phyloP scores from a whole-genome alignment of 208 protist species.

The Crithidia acanthocephali region DNA sequence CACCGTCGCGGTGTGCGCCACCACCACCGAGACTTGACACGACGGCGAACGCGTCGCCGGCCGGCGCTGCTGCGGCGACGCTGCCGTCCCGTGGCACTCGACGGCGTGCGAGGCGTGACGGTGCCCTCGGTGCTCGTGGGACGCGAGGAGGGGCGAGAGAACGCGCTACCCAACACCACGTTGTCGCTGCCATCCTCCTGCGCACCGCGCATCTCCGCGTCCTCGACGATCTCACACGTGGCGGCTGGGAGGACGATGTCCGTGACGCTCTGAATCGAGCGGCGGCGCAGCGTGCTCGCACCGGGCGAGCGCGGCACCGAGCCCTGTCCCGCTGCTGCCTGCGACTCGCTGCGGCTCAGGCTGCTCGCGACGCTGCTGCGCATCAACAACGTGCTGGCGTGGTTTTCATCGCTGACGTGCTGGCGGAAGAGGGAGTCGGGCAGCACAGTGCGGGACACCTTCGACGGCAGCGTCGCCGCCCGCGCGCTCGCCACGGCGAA shows the following conservation, averaged over 20 bases:
- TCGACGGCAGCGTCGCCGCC: slow-evolving; percentile 47
- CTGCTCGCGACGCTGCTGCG: slow-evolving; percentile 8
- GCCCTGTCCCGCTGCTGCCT: neutral
- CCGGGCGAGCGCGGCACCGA: neutral
- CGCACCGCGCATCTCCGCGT: neutral
- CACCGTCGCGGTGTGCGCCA: neutral
- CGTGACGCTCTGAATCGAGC: slow-evolving; percentile 26
- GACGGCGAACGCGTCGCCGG: neutral
- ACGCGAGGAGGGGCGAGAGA: neutral
- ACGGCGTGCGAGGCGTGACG: neutral
- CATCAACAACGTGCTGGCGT: slow-evolving; percentile 8
- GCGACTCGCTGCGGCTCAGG: slow-evolving; percentile 1
- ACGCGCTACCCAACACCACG: neutral
- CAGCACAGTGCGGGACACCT: slow-evolving; percentile 48
- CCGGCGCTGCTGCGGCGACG: slow-evolving; percentile 9
- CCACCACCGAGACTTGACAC: neutral
- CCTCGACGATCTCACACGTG: slow-evolving; percentile 35
- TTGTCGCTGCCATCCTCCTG: neutral
- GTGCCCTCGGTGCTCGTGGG: neutral
- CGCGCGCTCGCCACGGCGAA: slow-evolving; percentile 64
- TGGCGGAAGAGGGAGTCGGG: slow-evolving; percentile 64
- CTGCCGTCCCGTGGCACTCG: neutral
- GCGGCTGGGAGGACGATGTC: slow-evolving; percentile 28
- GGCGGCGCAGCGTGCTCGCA: slow-evolving; percentile 21
- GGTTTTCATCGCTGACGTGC: slow-evolving; percentile 32